Evolutionary conservation across 2,329 filamentous ascomycete genomes (phyloP).

Genomic region (Epichloe festucae): DNA sequence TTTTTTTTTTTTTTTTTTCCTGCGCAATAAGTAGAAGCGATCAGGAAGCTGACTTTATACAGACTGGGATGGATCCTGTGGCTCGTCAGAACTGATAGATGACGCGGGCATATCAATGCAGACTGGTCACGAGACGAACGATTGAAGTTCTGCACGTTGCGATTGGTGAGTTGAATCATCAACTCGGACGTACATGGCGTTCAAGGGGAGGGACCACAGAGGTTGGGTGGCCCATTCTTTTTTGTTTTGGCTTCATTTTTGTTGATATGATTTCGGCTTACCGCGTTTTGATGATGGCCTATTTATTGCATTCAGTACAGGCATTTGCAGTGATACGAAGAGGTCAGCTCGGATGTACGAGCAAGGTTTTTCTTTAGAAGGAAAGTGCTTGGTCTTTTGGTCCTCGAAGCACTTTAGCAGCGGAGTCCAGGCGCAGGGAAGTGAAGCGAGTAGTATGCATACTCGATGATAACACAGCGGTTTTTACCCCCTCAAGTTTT

Average conservation of each 20-base stretch:
- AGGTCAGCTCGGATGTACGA: neutral
- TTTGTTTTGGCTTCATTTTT: neutral
- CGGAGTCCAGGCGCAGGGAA: constrained; percentile 5
- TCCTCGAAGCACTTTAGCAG: neutral
- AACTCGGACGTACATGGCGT: neutral
- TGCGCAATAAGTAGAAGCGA: neutral
- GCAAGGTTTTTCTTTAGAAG: neutral
- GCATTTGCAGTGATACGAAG: neutral
- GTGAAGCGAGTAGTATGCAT: neutral
- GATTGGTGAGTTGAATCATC: constrained; percentile 2
- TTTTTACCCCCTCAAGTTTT: neutral
- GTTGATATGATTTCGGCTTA: neutral
- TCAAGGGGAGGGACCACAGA: neutral
- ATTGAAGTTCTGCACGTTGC: constrained; percentile 13
- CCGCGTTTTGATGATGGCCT: neutral
- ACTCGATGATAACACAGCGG: neutral
- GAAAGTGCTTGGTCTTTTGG: neutral
- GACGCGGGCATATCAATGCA: constrained; percentile 33
- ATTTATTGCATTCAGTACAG: neutral
- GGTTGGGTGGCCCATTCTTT: neutral
- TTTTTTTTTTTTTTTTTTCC: too few species aligned
- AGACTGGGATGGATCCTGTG: constrained; percentile 44
- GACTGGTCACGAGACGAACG: constrained; percentile 27
- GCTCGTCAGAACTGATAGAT: constrained; percentile 42
- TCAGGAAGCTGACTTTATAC: constrained; percentile 9